Percentiles rank a stretch among this genome's conserved stretches.
Evolutionary conservation across 1,284 basidiomycete species (phyloP).

Genomic region (Ceratobasidium sp.): DNA sequence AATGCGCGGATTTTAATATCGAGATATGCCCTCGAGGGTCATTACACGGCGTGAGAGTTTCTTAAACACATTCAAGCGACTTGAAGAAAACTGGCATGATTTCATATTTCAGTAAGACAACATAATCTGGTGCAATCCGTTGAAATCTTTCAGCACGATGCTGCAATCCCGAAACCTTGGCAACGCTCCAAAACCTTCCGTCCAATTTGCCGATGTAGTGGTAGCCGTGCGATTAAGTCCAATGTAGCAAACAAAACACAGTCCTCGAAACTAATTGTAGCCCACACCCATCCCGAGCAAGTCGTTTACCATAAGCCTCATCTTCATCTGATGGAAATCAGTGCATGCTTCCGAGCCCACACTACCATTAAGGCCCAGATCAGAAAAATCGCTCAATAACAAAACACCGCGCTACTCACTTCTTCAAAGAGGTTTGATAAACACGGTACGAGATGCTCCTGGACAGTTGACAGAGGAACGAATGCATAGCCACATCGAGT

Average conservation of each 20-base stretch:
- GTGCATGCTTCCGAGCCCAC: background rate
- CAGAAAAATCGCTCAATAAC: background rate
- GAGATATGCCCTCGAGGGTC: no score
- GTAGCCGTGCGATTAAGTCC: background rate
- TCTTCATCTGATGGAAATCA: slow-evolving; percentile 16
- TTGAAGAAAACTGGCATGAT: no score
- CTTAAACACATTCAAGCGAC: no score
- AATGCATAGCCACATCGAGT: slow-evolving; percentile 7
- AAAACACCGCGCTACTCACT: background rate
- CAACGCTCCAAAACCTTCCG: background rate
- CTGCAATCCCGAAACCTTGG: no score
- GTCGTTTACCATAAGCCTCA: slow-evolving; percentile 22
- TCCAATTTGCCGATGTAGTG: background rate
- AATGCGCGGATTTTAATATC: no score
- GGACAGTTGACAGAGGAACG: background rate
- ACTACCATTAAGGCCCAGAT: background rate
- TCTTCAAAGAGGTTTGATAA: background rate
- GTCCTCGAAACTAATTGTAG: background rate
- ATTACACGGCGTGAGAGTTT: no score
- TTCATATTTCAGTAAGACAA: no score
- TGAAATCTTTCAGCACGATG: no score
- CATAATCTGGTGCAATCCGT: no score
- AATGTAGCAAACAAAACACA: background rate
- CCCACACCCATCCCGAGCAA: slow-evolving; percentile 16
- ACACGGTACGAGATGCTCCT: background rate